A percentile compares a stretch with the other conserved stretches of the same genome.
These are phyloP conservation scores for Lactarius quietus DNA, from an alignment of 768 basidiomycete species.

Conservation along the genomic window DNA sequence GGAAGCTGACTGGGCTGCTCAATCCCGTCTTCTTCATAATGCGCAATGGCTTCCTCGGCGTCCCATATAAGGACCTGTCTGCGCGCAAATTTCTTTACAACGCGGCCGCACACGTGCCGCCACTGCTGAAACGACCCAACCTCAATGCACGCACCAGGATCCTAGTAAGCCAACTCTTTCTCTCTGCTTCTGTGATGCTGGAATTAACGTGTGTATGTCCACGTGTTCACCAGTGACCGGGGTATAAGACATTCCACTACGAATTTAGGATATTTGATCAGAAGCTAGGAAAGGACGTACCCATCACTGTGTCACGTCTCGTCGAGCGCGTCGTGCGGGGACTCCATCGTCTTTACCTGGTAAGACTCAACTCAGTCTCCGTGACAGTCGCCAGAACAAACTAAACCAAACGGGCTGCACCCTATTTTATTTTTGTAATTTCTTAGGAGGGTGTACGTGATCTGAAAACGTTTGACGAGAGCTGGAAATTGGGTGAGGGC, in stretches of 20 bases:
- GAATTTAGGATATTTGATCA: constrained; percentile 15
- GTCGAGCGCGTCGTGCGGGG: not conserved
- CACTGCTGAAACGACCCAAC: not conserved
- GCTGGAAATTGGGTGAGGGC: not conserved
- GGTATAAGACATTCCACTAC: constrained; percentile 12
- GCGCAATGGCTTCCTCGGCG: constrained; percentile 8
- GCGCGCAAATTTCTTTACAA: not conserved
- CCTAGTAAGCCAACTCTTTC: not conserved
- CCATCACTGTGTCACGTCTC: constrained; percentile 1
- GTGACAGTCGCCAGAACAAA: not conserved
- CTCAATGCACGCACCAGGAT: constrained; percentile 11
- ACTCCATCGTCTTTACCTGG: not conserved
- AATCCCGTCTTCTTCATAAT: constrained; percentile 9
- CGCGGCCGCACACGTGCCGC: not conserved
- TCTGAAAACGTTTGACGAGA: not conserved
- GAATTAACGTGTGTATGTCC: not conserved
- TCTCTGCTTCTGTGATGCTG: not conserved
- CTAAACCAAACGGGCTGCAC: not conserved
- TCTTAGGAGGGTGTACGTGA: not conserved
- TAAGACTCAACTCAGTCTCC: not conserved
- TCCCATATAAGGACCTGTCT: not conserved
- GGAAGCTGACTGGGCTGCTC: not conserved
- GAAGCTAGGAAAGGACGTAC: not conserved
- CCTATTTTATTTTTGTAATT: not conserved
- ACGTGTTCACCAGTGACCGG: constrained; percentile 6